These are phyloP conservation scores for Thamnidium elegans DNA, from an alignment of 192 early-diverging fungal species.

Conservation along the genomic window DNA sequence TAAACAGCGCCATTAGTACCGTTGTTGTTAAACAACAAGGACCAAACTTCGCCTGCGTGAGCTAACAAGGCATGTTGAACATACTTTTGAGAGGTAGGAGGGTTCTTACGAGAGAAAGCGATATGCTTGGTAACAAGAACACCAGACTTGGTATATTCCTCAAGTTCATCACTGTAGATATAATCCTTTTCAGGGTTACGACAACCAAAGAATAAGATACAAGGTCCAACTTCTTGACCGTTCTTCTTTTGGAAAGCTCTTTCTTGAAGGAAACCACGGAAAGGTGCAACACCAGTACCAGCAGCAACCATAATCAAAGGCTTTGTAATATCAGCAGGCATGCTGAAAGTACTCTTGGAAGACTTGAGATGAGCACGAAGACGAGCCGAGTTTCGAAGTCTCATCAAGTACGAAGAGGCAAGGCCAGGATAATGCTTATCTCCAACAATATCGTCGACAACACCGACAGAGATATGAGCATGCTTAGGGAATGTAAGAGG, in stretches of 20 bases:
- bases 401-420: conserved; percentile 27
- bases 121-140: conserved; percentile 56
- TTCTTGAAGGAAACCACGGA: conserved; percentile 76
- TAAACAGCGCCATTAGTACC: conserved; percentile 18
- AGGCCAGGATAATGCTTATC: conserved; percentile 35
- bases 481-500: conserved; percentile 39
- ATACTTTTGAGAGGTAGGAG: conserved; percentile 48
- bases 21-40: neutral
- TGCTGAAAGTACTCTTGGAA: conserved; percentile 49
- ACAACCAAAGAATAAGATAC: conserved; percentile 81
- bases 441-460: conserved; percentile 32
- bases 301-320: conserved; percentile 89
- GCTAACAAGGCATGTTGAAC: conserved; percentile 36
- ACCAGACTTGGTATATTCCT: conserved; percentile 42
- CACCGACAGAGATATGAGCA: conserved; percentile 30
- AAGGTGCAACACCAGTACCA: conserved; percentile 92
- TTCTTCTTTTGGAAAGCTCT: conserved; percentile 13
- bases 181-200: conserved; percentile 66
- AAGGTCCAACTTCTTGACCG: conserved; percentile 5
- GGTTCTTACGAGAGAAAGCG: conserved; percentile 62
- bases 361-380: conserved; percentile 32
- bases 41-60: conserved; percentile 28
- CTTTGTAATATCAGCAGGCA: conserved; percentile 52
- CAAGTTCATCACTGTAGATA: conserved; percentile 65
- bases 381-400: neutral